Conservation (phyloP, 2,329 filamentous ascomycete species). For the Xylariales sp. region DNA sequence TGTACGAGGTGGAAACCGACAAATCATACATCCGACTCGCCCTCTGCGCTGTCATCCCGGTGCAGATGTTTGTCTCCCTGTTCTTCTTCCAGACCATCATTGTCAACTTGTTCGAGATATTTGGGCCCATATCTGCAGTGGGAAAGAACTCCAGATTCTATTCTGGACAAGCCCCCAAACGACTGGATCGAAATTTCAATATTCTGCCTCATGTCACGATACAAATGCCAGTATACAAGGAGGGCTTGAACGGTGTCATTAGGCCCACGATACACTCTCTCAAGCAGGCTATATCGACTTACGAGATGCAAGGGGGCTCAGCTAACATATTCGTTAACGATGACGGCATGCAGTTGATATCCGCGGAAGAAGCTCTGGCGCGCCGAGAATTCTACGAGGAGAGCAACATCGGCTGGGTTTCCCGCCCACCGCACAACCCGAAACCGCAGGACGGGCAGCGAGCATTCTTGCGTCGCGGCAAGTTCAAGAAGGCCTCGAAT, state of each 20-base stretch:
- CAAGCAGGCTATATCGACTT: constrained; percentile 54
- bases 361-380: constrained; percentile 40
- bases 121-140: constrained; percentile 44
- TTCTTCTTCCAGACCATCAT: constrained; percentile 50
- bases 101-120: constrained; percentile 42
- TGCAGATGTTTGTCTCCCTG: constrained; percentile 52
- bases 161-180: constrained; percentile 32
- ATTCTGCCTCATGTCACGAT: constrained; percentile 44
- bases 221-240: constrained; percentile 48
- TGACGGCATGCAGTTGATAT: constrained; percentile 61
- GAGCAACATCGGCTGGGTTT: constrained; percentile 53
- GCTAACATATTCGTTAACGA: constrained; percentile 67
- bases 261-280: constrained; percentile 51
- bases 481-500: constrained; percentile 69
- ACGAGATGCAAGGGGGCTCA: constrained; percentile 59
- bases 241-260: constrained; percentile 44
- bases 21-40: constrained; percentile 47
- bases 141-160: constrained; percentile 41
- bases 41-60: constrained; percentile 45
- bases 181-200: constrained; percentile 30
- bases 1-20: constrained; percentile 50
- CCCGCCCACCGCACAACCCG: constrained; percentile 47
- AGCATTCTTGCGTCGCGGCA: constrained; percentile 56
- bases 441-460: constrained; percentile 44
- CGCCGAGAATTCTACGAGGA: constrained; percentile 54